Base-by-base conservation (phyloP, 176 grass and related monocot species). In the Avena sativa region DNA sequence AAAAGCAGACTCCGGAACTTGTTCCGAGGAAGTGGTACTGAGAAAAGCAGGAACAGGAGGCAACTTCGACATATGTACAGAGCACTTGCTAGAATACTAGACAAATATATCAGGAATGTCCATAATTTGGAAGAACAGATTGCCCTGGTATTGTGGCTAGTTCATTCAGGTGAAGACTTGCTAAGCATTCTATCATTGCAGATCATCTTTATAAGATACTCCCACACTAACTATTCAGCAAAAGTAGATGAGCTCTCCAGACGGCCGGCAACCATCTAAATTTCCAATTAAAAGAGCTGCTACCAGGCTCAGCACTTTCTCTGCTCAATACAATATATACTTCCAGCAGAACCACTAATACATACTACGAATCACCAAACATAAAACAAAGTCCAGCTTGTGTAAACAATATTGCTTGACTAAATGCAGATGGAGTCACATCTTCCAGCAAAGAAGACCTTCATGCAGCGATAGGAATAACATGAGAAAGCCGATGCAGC, bases 351-450 rank as follows among this genome's bases (percentile, higher is more conserved):
- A 6, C 30, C 40, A 71, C 44, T 51, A 86, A 82, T 44, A 63
- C 69, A 4, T 7, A 84, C 2, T 6, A 43, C 40, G 6, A 40
- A 43, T 43, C 12, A 74, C 57, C 26, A 20, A 19, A 2, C 49
- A 69, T 36, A 19, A 8, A 70, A 20, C 48, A 38, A 43, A 69
- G 49, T 53, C 49, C 38, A 17, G 64, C 36, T 53, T 53, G 32
- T 40, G 68, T 8, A 20, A 38, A 86, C n/a, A n/a, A 49, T 60
- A 66, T 67, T 50, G 62, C 88, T 90, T 77, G 25, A 38, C 25
- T 14, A 38, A 51, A 26, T 38, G 14, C 63, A 74, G 48, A 71
- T 55, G 15, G 12, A 82, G 14, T 30, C 8, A 79, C 40, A 38
- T 70, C 60, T 66, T 7, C 76, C 12, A 58, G 66, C 17, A 66